Percentiles rank a stretch among this genome's conserved stretches.
phyloP scores from a whole-genome alignment of 164 flowering plant species.

The Stephania yunnanensis region DNA sequence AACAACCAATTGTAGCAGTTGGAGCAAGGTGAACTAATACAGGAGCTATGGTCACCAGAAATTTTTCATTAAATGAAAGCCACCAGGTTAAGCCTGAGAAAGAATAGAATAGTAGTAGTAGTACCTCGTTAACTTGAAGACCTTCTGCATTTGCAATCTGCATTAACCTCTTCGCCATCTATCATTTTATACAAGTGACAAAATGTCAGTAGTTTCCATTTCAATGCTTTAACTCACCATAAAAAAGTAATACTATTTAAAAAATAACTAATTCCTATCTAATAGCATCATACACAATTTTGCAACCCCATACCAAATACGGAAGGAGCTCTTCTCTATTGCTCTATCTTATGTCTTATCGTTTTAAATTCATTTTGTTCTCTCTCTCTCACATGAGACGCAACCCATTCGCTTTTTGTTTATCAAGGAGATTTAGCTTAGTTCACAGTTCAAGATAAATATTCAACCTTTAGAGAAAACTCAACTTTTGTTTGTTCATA shows the following conservation, averaged over 20 bases:
- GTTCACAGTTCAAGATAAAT: too few species aligned
- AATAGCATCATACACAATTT: background rate
- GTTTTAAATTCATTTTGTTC: too few species aligned
- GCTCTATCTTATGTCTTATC: too few species aligned
- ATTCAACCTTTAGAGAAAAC: too few species aligned
- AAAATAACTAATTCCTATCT: background rate
- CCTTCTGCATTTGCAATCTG: conserved; percentile 86
- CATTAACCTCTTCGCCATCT: conserved; percentile 92
- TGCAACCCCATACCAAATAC: background rate
- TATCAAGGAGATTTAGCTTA: too few species aligned
- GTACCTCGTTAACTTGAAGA: conserved; percentile 82
- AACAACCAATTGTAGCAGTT: background rate
- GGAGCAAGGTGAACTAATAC: background rate
- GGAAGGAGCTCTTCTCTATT: too few species aligned
- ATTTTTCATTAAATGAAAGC: background rate
- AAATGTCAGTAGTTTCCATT: conserved; percentile 1
- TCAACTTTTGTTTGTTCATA: too few species aligned
- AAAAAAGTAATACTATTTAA: background rate
- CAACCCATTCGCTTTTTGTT: too few species aligned
- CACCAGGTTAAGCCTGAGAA: background rate
- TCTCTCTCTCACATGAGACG: too few species aligned
- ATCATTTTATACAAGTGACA: conserved; percentile 13
- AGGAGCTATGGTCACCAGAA: background rate
- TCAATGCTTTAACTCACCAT: background rate
- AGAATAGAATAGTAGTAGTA: background rate